These are phyloP conservation scores for Withania somnifera DNA, from an alignment of 305 asterid genomes.

Conservation along the genomic window DNA sequence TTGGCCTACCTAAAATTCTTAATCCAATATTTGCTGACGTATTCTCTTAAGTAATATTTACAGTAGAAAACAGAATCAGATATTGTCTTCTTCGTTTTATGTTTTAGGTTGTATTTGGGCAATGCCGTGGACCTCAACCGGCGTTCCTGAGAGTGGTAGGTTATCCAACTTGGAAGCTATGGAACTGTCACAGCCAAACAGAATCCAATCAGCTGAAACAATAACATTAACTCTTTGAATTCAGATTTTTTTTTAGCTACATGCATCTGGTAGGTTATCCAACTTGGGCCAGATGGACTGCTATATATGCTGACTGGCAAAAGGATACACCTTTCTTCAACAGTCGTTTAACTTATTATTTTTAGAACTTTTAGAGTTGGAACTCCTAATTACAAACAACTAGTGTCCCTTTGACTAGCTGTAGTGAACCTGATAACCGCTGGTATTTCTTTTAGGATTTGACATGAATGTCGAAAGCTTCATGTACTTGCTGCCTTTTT, in stretches of 20 bases:
- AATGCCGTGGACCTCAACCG: background rate
- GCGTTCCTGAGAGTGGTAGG: background rate
- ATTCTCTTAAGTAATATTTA: background rate
- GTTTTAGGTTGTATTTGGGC: background rate
- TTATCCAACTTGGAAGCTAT: no score
- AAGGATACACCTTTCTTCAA: background rate
- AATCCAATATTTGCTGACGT: background rate
- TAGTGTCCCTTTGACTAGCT: background rate
- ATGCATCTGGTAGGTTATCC: background rate
- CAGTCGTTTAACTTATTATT: background rate
- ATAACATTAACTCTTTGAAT: background rate
- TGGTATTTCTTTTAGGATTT: background rate
- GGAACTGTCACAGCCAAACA: background rate
- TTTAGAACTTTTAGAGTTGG: background rate
- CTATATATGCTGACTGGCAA: background rate
- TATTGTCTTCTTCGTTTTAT: background rate
- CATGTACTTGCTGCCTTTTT: background rate
- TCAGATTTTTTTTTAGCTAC: background rate
- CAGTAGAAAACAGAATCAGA: background rate
- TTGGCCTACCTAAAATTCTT: background rate
- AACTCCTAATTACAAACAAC: background rate
- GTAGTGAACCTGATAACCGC: background rate
- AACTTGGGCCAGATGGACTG: background rate
- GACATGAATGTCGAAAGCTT: background rate
- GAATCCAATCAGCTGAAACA: background rate